A percentile compares a stretch with the other conserved stretches of the same genome.
Evolutionary conservation across 805 yeast species (phyloP).

Genomic region (Kockiozyma suomiensis): DNA sequence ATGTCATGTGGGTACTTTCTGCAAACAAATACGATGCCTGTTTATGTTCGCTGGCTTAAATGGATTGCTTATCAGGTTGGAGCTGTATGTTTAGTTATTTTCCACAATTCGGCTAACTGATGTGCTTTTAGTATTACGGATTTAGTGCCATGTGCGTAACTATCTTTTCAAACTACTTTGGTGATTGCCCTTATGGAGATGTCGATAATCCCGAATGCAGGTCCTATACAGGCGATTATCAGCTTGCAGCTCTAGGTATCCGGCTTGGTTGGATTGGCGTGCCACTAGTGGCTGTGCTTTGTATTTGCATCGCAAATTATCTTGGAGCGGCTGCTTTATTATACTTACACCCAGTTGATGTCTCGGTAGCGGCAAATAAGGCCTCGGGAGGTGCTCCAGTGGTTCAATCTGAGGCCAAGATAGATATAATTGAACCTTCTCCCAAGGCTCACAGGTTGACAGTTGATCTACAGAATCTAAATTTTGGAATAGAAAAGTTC

Average conservation of each 20-base stretch:
- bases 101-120: neutral
- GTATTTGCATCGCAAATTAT: slow-evolving; percentile 61
- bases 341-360: slow-evolving; percentile 53
- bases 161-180: slow-evolving; percentile 63
- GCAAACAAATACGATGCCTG: slow-evolving; percentile 73
- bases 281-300: slow-evolving; percentile 63
- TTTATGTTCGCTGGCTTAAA: slow-evolving; percentile 82
- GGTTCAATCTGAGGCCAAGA: neutral
- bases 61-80: slow-evolving; percentile 61
- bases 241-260: slow-evolving; percentile 61
- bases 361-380: slow-evolving; percentile 51
- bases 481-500: slow-evolving; percentile 34
- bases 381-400: slow-evolving; percentile 5
- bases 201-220: slow-evolving; percentile 45
- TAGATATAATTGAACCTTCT: neutral
- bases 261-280: slow-evolving; percentile 64
- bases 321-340: slow-evolving; percentile 53
- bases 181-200: slow-evolving; percentile 55
- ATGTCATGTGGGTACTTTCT: slow-evolving; percentile 82
- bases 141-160: slow-evolving; percentile 70
- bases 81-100: no score
- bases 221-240: slow-evolving; percentile 58
- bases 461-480: slow-evolving; percentile 38
- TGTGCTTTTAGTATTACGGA: slow-evolving; percentile 65
- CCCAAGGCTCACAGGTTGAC: slow-evolving; percentile 19